Evolutionary conservation across 352 stramenopile species (phyloP), one percentile per base, ranked within the genome.

Genomic region (Globisporangium irregulare): DNA sequence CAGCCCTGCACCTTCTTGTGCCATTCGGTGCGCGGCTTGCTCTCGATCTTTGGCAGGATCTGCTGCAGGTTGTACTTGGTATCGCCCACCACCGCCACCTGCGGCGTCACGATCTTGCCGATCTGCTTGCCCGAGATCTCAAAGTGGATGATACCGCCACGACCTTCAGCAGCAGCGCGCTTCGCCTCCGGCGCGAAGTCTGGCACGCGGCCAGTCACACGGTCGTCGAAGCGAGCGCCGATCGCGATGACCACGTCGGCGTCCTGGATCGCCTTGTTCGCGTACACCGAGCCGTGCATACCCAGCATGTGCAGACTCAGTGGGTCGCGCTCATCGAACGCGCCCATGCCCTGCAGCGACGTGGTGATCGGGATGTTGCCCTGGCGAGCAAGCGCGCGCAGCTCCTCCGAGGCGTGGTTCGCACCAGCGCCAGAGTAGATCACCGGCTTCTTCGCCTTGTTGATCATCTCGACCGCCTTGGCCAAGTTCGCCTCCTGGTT

Each of bases 291-390:
- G 7, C 95, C 96, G 80, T 99, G 96, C 96, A 99, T 99, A 48
- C 96, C 95, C 41, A 99, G 79, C 94, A 99, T 98, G 73, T 98
- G 97, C 59, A 98, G 84, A 79, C 93, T 97, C 20, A 99, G 87
- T 50, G 88, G 79, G 75, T 98, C 88, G 53, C 93, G 80, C 73
- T 99, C 96, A 63, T 98, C 94, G 64, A 98, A 99, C 7, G 81
- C 81, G 43, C 96, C 96, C 74, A 99, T 90, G 18, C 90, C 96
- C 72, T 95, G 95, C 34, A 99, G 82, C 65, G 96, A 98, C 8
- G 95, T 98, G 6, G 95, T 97, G 43, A 99, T 93, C 22, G 96
- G 96, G 69, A 99, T 98, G 67, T 98, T 97, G 48, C 95, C 89
- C 64, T 89, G 82, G 58, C 97, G 90, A 0, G 95, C 95, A 71